A percentile compares a stretch with the other conserved stretches of the same genome.
These are phyloP conservation scores for Neurospora sp. DNA, from an alignment of 2,329 filamentous ascomycete species.

Conservation along the genomic window DNA sequence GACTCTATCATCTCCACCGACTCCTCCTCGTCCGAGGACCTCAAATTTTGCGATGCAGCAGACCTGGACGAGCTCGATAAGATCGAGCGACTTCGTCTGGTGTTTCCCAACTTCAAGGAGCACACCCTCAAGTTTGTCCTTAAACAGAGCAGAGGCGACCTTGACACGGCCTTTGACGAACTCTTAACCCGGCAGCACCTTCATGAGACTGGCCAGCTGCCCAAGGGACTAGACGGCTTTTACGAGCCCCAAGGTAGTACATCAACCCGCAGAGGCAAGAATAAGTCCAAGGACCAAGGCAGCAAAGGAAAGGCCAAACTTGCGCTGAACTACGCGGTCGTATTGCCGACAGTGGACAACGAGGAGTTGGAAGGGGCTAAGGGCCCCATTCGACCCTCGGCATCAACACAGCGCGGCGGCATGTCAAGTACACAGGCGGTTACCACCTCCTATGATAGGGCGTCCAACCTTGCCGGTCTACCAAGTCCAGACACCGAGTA, in stretches of 20 bases:
- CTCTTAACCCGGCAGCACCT: constrained; percentile 73
- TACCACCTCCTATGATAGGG: background rate
- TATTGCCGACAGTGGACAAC: constrained; percentile 10
- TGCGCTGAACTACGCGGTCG: constrained; percentile 18
- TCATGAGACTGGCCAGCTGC: constrained; percentile 51
- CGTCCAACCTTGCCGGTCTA: background rate
- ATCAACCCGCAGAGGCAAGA: constrained; percentile 24
- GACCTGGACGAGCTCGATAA: constrained; percentile 47
- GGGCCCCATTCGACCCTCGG: constrained; percentile 6
- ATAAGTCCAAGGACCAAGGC: constrained; percentile 3
- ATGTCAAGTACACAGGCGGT: background rate
- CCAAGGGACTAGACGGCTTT: constrained; percentile 78
- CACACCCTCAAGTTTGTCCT: constrained; percentile 59
- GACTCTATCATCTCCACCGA: constrained; percentile 11
- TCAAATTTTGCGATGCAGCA: constrained; percentile 18
- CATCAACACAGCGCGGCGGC: background rate
- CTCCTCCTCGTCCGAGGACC: constrained; percentile 15
- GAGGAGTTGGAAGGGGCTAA: constrained; percentile 15
- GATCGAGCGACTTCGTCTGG: constrained; percentile 49
- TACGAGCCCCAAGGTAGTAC: constrained; percentile 43
- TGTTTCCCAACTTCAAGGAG: constrained; percentile 61
- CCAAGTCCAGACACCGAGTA: background rate
- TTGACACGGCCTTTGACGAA: constrained; percentile 65
- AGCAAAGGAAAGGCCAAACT: constrained; percentile 1
- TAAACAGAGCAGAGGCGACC: constrained; percentile 56